Conservation (phyloP, 2,329 filamentous ascomycete species). For the Colletotrichum euphorbiae region DNA sequence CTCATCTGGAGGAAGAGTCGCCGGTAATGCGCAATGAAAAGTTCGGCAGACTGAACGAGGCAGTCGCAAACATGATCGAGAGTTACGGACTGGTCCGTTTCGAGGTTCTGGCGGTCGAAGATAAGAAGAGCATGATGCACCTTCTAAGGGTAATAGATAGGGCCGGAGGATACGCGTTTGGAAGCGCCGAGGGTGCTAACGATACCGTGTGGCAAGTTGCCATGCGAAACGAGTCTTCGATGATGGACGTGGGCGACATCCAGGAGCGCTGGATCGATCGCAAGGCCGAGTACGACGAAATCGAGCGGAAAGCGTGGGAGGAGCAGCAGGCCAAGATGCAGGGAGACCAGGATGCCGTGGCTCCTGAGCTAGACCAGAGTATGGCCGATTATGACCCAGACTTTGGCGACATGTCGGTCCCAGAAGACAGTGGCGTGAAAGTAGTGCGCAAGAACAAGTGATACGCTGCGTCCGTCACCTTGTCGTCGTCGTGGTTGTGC, state of each 20-base stretch:
- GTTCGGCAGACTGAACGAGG: slow-evolving; percentile 86
- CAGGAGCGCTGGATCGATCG: slow-evolving; percentile 96
- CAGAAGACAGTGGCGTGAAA: slow-evolving; percentile 75
- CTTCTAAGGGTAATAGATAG: slow-evolving; percentile 90
- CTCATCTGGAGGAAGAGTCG: slow-evolving; percentile 82
- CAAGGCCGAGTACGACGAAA: slow-evolving; percentile 86
- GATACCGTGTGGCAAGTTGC: slow-evolving; percentile 98
- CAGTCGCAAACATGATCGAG: slow-evolving; percentile 87
- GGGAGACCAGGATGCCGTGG: slow-evolving; percentile 45
- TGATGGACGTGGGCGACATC: slow-evolving; percentile 87
- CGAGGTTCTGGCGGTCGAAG: slow-evolving; percentile 94
- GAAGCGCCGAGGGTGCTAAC: slow-evolving; percentile 88
- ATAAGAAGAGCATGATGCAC: slow-evolving; percentile 97
- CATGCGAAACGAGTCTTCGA: slow-evolving; percentile 80
- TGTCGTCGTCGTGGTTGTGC: too few relatives aligned
- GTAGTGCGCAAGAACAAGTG: slow-evolving; percentile 74
- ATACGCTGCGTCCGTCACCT: slow-evolving; percentile 54
- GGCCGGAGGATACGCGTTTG: slow-evolving; percentile 93
- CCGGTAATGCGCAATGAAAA: slow-evolving; percentile 77
- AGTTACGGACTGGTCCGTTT: slow-evolving; percentile 92
- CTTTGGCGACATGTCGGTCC: slow-evolving; percentile 64
- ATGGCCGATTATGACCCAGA: slow-evolving; percentile 58
- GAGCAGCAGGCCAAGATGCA: slow-evolving; percentile 76
- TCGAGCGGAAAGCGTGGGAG: slow-evolving; percentile 80
- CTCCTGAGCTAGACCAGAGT: slow-evolving; percentile 42